Evolutionary conservation across 1,284 basidiomycete genomes (phyloP), one percentile per base, ranked within the genome.

Genomic region (Coniophora puteana): DNA sequence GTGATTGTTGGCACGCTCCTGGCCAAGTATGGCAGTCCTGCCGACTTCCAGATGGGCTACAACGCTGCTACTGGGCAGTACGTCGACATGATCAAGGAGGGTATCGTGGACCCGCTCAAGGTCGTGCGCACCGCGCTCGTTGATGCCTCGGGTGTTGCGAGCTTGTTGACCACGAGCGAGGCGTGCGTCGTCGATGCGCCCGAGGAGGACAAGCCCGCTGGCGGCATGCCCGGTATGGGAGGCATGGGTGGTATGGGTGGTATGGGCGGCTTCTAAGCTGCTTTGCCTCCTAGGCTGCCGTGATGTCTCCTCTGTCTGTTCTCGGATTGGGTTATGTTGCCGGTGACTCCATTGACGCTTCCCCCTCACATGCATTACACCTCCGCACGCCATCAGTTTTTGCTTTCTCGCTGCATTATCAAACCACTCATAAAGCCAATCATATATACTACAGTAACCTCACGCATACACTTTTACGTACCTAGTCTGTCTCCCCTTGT

Each of bases 101-200:
- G 95, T 62, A 96, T 99, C 54, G 84, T 99, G 39, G 94, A 93
- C 69, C 92, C 91, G 3, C 71, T 93, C 49, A 94, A 94, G 80
- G 93, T 96, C 40, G 92, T 95, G 41, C 70, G 88, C 51, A 94
- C 92, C 7, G 91, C 92, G 3, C 72, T 95, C n/a, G 79, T 92
- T 4, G 93, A 95, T 61, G 92, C 93, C 1, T 75, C 74, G 30
- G 85, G 90, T 59, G 92, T 96, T 14, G 90, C 92, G 4, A 87
- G 84, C 53, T 69, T 99, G 62, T 71, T 99, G 65, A 94, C 92
- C 33, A 99, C 94, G 33, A 89, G 86, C 53, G 94, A 98, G 72
- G 86, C 82, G 42, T 92, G 89, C 64, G 80, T 99, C 32, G 93
- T 97, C 25, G 93, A 97, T 46, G 87, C 85, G 2, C 82, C 84